These are phyloP conservation scores for Rhytidiadelphus loreus DNA, from an alignment of 225 moss, liverwort and hornwort species.

Conservation along the genomic window DNA sequence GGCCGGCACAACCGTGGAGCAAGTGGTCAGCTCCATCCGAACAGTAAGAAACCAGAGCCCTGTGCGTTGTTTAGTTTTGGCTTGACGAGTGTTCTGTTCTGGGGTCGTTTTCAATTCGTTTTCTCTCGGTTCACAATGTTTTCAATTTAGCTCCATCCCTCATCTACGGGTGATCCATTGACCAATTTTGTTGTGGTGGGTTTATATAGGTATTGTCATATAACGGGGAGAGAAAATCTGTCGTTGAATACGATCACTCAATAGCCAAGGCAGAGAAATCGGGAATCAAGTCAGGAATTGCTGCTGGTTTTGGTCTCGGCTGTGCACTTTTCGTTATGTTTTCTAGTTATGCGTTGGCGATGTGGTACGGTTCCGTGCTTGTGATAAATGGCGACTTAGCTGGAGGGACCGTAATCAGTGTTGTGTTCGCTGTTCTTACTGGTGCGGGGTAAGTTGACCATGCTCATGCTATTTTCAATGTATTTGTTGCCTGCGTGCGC, in stretches of 20 bases:
- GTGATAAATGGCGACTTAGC: slow-evolving; percentile 36
- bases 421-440: slow-evolving; percentile 64
- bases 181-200: not conserved
- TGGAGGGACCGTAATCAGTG: slow-evolving; percentile 63
- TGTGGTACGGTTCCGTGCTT: slow-evolving; percentile 84
- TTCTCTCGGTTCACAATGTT: not conserved
- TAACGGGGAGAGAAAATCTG: slow-evolving; percentile 72
- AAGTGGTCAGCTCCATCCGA: slow-evolving; percentile 77
- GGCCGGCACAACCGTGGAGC: slow-evolving; percentile 77
- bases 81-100: not conserved
- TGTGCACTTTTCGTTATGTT: slow-evolving; percentile 48
- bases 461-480: not conserved
- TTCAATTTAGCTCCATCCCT: not conserved
- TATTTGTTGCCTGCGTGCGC: not conserved
- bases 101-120: not conserved
- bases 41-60: slow-evolving; percentile 39
- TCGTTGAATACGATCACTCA: slow-evolving; percentile 57
- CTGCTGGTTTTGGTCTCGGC: slow-evolving; percentile 49
- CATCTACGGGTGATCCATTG: not conserved
- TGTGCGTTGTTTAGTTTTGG: not conserved
- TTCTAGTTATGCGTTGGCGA: slow-evolving; percentile 46
- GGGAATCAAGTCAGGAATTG: slow-evolving; percentile 43
- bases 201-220: slow-evolving; percentile 61
- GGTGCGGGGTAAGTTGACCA: slow-evolving; percentile 60
- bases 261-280: slow-evolving; percentile 53